Evolutionary conservation across 441 rosid species (phyloP).

Genomic region (Syzygium malaccense): DNA sequence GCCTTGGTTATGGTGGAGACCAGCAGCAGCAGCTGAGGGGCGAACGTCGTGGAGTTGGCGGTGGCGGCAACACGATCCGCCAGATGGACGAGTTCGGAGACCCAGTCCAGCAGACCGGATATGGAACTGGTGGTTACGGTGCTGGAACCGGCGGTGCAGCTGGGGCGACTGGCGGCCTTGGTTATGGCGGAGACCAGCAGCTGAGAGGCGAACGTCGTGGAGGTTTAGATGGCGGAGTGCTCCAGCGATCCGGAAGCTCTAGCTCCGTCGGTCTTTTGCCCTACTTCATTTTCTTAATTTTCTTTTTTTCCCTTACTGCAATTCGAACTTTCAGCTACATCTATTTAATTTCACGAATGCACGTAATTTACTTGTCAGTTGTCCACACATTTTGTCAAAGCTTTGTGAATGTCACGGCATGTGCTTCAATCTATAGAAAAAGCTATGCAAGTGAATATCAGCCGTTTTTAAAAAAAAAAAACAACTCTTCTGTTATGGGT

Average conservation of each 20-base stretch:
- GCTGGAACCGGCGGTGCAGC: background rate
- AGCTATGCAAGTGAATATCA: background rate
- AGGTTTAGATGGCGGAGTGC: background rate
- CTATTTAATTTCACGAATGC: background rate
- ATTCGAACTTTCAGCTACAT: background rate
- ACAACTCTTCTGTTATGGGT: background rate
- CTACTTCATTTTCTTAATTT: background rate
- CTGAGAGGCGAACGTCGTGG: background rate
- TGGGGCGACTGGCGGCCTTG: background rate
- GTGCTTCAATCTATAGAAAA: background rate
- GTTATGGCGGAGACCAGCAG: background rate
- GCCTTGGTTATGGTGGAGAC: background rate
- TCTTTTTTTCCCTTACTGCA: background rate
- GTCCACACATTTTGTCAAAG: background rate
- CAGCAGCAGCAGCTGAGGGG: background rate
- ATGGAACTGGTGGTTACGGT: background rate
- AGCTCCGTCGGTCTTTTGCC: background rate
- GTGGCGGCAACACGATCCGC: background rate
- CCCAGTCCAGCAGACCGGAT: no score
- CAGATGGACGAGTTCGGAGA: no score
- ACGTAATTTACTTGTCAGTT: background rate
- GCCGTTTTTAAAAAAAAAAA: background rate
- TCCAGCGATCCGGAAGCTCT: background rate
- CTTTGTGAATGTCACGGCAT: background rate
- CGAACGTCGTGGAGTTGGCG: background rate